Conservation (phyloP, 768 basidiomycete genomes). For the Podaxis mareebaensis region DNA sequence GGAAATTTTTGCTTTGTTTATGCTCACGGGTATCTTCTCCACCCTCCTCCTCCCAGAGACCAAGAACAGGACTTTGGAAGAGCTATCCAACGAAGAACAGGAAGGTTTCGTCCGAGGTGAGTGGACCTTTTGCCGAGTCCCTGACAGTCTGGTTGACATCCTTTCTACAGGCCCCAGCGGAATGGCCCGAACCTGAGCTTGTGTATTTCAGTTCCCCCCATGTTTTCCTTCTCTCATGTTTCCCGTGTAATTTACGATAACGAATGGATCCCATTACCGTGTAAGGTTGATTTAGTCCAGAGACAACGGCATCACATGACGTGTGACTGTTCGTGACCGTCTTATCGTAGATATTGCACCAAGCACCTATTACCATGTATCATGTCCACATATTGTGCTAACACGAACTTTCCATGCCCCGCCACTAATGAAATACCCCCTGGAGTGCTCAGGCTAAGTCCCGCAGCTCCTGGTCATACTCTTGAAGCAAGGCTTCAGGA, state of each 20-base stretch:
- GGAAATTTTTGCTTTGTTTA: constrained; percentile 83
- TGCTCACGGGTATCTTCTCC: constrained; percentile 83
- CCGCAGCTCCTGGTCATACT: constrained; percentile 7
- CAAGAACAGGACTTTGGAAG: constrained; percentile 64
- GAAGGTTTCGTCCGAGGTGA: constrained; percentile 52
- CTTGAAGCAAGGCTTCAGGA: neutral
- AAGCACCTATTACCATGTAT: neutral
- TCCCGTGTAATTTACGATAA: neutral
- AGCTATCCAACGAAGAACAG: constrained; percentile 73
- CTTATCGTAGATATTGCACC: neutral
- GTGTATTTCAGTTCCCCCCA: neutral
- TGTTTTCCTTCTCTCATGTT: neutral
- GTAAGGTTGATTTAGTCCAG: too few relatives aligned
- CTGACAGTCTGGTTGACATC: neutral
- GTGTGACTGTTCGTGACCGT: neutral
- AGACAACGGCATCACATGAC: neutral
- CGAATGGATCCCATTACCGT: neutral
- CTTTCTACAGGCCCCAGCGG: neutral
- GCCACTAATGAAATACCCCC: neutral
- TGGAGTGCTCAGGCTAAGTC: neutral
- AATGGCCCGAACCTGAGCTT: neutral
- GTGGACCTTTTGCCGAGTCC: neutral
- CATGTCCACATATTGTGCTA: neutral
- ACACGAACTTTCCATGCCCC: neutral
- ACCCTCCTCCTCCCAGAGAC: constrained; percentile 83